A percentile compares a stretch with the other conserved stretches of the same genome.
These are phyloP conservation scores for Taphrina communis DNA, from an alignment of 1,139 yeast species.

Conservation along the genomic window DNA sequence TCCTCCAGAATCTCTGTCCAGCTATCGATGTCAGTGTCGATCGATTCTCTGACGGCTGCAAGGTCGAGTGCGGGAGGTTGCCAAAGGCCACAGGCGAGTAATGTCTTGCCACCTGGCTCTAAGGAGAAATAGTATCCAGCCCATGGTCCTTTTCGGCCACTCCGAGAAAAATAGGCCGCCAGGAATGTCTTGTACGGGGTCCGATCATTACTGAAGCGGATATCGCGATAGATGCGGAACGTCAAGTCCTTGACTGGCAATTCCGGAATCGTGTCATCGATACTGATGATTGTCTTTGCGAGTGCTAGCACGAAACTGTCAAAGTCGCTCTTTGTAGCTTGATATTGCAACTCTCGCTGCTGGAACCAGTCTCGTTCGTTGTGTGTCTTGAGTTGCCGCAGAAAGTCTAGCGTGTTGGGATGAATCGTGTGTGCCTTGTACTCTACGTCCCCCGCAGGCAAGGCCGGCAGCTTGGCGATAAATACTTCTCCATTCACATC, in stretches of 20 bases:
- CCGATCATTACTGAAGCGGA: conserved; percentile 46
- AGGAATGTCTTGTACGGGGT: conserved; percentile 48
- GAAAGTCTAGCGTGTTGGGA: conserved; percentile 46
- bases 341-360: conserved; percentile 47
- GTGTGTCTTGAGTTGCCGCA: conserved; percentile 44
- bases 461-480: conserved; percentile 40
- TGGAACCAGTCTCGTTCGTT: conserved; percentile 48
- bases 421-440: conserved; percentile 44
- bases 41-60: conserved; percentile 41
- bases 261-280: conserved; percentile 47
- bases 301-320: conserved; percentile 46
- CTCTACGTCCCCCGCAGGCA: conserved; percentile 42
- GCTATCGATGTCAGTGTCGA: conserved; percentile 43
- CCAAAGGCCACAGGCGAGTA: conserved; percentile 44
- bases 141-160: conserved; percentile 47
- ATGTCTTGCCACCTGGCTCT: conserved; percentile 44
- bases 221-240: conserved; percentile 47
- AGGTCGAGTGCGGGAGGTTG: conserved; percentile 44
- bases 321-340: conserved; percentile 46
- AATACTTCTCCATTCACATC: conserved; percentile 32
- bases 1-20: conserved; percentile 41
- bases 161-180: conserved; percentile 47
- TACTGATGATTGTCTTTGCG: conserved; percentile 38
- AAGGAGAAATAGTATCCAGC: conserved; percentile 47
- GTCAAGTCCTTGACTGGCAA: conserved; percentile 46